Conservation (phyloP, 495 filamentous ascomycete genomes). For the Hypomontagnella monticulosa region DNA sequence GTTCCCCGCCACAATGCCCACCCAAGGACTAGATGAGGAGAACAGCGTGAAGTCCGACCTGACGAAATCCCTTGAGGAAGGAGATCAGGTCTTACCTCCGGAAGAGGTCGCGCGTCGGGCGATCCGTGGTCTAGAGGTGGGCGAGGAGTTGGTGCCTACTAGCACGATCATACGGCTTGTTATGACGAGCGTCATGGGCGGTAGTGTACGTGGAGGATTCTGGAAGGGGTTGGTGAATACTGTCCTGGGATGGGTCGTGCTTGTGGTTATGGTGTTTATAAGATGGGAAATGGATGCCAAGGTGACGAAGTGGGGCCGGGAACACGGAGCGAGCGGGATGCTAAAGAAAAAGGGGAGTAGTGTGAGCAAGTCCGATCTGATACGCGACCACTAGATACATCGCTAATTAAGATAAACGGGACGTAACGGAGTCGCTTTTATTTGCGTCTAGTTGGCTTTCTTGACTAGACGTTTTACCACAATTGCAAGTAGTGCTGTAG, state of each 20-base stretch:
- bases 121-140: conserved; percentile 71
- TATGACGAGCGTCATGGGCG: conserved; percentile 71
- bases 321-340: conserved; percentile 7
- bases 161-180: conserved; percentile 55
- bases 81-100: conserved; percentile 73
- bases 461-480: too few species aligned
- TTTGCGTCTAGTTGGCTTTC: too few species aligned
- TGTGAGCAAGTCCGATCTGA: too few species aligned
- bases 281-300: conserved; percentile 64
- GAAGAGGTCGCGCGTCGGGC: conserved; percentile 72
- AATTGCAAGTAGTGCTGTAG: too few species aligned
- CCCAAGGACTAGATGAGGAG: conserved; percentile 74
- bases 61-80: conserved; percentile 78
- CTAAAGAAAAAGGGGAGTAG: background rate
- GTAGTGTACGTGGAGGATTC: conserved; percentile 65
- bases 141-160: conserved; percentile 25
- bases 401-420: too few species aligned
- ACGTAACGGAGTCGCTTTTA: too few species aligned
- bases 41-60: conserved; percentile 76
- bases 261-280: conserved; percentile 62
- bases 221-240: conserved; percentile 64
- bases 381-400: too few species aligned
- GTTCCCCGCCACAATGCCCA: conserved; percentile 79
- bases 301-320: conserved; percentile 58
- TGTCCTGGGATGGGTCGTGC: conserved; percentile 58